Conservation (phyloP, 2,329 filamentous ascomycete genomes). For the Tolypocladium paradoxum region DNA sequence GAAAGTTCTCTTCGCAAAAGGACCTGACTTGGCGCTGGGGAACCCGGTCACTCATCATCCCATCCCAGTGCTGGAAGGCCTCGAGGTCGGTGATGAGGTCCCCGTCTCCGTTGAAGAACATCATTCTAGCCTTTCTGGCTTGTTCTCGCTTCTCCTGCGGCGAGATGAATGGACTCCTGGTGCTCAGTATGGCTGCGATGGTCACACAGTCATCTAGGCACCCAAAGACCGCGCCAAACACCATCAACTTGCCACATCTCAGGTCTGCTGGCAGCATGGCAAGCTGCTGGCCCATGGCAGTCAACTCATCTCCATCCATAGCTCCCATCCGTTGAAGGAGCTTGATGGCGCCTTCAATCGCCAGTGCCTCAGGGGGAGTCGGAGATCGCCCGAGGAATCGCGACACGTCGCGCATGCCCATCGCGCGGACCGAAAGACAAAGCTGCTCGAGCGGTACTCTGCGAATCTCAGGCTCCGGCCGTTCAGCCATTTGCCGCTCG, state of each 20-base stretch:
- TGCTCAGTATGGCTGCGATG: conserved; percentile 86
- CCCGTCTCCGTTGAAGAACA: conserved; percentile 68
- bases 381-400: conserved; percentile 76
- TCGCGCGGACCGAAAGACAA: conserved; percentile 87
- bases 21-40: conserved; percentile 53
- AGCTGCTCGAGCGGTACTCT: conserved; percentile 89
- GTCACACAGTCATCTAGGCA: conserved; percentile 83
- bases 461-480: conserved; percentile 88
- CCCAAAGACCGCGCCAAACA: conserved; percentile 88
- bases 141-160: conserved; percentile 76
- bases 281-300: conserved; percentile 84
- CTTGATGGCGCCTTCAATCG: conserved; percentile 75
- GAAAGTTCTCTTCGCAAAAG: conserved; percentile 80
- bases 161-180: conserved; percentile 75
- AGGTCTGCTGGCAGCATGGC: conserved; percentile 91
- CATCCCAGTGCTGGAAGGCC: conserved; percentile 74
- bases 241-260: conserved; percentile 86
- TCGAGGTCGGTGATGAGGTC: conserved; percentile 81
- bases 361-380: conserved; percentile 75
- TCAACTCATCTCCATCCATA: conserved; percentile 74
- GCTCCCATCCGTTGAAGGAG: conserved; percentile 80
- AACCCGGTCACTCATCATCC: conserved; percentile 46
- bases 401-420: conserved; percentile 78
- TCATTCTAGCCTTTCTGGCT: conserved; percentile 62
- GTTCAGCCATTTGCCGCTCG: conserved; percentile 75